Percentiles rank a stretch among this genome's conserved stretches.
Evolutionary conservation across 2,329 filamentous ascomycete species (phyloP).

Genomic region (Trichoderma atrobrunneum): DNA sequence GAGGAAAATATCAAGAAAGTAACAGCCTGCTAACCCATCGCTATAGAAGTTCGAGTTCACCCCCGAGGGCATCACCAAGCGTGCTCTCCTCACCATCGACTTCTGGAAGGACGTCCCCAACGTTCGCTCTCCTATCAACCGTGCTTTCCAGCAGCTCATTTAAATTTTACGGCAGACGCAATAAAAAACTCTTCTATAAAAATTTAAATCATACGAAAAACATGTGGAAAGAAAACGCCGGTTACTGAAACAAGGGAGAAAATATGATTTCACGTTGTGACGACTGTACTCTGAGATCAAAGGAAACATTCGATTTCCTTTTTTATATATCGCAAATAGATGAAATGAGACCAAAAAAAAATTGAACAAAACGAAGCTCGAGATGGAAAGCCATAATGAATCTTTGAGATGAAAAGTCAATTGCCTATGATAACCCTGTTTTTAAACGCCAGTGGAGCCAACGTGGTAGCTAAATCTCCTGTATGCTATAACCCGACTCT

Average conservation of each 20-base stretch:
- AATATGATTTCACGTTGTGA: slow-evolving; percentile 27
- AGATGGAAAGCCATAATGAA: background rate
- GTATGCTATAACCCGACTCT: background rate
- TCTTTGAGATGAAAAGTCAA: background rate
- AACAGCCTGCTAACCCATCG: slow-evolving; percentile 35
- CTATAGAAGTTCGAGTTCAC: slow-evolving; percentile 98
- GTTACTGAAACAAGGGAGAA: slow-evolving; percentile 19
- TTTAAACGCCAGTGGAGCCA: slow-evolving; percentile 7
- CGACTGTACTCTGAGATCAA: slow-evolving; percentile 28
- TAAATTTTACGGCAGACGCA: slow-evolving; percentile 47
- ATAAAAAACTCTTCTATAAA: background rate
- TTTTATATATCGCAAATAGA: background rate
- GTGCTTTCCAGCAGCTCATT: slow-evolving; percentile 95
- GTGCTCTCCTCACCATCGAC: slow-evolving; percentile 83
- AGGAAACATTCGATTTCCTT: slow-evolving; percentile 24
- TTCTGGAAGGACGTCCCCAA: slow-evolving; percentile 95
- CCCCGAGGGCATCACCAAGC: slow-evolving; percentile 93
- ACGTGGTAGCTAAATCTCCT: background rate
- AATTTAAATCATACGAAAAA: background rate
- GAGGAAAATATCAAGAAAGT: background rate
- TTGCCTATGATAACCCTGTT: background rate
- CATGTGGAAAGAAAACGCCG: background rate
- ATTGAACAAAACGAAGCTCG: background rate
- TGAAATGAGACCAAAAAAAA: slow-evolving; percentile 1
- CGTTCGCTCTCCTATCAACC: slow-evolving; percentile 92